Evolutionary conservation across 257 asterid species (phyloP).

Genomic region (Salvia hispanica): DNA sequence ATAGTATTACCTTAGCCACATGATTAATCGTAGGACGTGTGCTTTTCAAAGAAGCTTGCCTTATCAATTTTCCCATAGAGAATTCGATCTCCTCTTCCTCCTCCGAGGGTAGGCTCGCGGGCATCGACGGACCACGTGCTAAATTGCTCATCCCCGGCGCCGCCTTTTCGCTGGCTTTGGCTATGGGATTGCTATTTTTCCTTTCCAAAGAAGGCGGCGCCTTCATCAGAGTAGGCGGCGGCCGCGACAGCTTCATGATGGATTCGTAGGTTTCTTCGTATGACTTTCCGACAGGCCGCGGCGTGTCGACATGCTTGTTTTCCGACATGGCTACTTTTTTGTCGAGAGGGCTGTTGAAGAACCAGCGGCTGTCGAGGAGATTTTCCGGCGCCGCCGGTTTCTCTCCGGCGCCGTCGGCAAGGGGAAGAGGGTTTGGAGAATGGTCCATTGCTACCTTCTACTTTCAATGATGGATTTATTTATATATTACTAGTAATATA

Average conservation of each 20-base stretch:
- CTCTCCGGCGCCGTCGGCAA: slow-evolving; percentile 7
- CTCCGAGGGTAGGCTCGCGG: slow-evolving; percentile 17
- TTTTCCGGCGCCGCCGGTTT: slow-evolving; percentile 39
- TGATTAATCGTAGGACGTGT: slow-evolving; percentile 21
- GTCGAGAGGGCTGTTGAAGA: slow-evolving; percentile 51
- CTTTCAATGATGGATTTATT: slow-evolving; percentile 10
- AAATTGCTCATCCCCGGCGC: background rate
- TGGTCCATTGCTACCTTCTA: slow-evolving; percentile 15
- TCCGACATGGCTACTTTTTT: slow-evolving; percentile 14
- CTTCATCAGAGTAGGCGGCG: slow-evolving; percentile 25
- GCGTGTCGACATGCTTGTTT: slow-evolving; percentile 35
- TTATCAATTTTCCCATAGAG: slow-evolving; percentile 60
- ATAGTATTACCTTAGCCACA: slow-evolving; percentile 37
- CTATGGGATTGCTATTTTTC: too few species aligned
- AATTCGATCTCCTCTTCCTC: slow-evolving; percentile 54
- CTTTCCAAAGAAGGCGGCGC: slow-evolving; percentile 28
- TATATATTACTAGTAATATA: background rate
- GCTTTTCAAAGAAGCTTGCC: slow-evolving; percentile 59
- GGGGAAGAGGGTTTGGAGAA: slow-evolving; percentile 15
- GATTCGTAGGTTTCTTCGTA: slow-evolving; percentile 53
- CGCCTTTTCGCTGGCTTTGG: background rate
- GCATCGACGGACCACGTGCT: too few species aligned
- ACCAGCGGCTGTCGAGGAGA: slow-evolving; percentile 60
- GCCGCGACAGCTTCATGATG: slow-evolving; percentile 32
- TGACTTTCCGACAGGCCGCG: slow-evolving; percentile 42